Percentiles rank a stretch among this genome's conserved stretches.
phyloP scores from a whole-genome alignment of 1,284 basidiomycete genomes.

The Pisolithus thermaeus region DNA sequence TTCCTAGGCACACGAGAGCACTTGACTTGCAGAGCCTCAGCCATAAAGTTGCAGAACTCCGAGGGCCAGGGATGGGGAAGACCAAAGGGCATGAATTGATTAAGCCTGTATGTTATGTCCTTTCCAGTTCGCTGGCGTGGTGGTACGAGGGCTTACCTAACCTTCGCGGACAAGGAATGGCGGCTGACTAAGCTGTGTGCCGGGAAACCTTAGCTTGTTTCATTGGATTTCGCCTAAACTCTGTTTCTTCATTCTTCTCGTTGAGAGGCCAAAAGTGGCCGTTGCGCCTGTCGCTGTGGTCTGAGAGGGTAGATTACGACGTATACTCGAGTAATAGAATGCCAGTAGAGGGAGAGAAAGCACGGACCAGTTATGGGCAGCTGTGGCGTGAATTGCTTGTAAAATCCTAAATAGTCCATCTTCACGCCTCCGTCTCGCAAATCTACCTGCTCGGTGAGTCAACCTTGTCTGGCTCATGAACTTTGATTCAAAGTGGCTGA shows the following conservation, averaged over 20 bases:
- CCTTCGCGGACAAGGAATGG: slow-evolving; percentile 25
- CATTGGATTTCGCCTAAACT: slow-evolving; percentile 4
- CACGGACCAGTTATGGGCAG: slow-evolving; percentile 25
- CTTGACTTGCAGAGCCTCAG: too few species aligned
- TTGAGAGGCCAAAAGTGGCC: not conserved
- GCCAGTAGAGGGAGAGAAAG: not conserved
- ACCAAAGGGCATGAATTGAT: not conserved
- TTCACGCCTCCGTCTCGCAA: slow-evolving; percentile 46
- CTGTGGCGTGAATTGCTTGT: slow-evolving; percentile 22
- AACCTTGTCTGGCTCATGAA: slow-evolving; percentile 51
- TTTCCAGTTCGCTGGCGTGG: too few species aligned
- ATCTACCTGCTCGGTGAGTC: slow-evolving; percentile 51
- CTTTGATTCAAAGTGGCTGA: slow-evolving; percentile 44
- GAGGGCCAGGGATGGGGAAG: too few species aligned
- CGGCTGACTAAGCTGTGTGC: slow-evolving; percentile 24
- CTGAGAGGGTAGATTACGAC: not conserved
- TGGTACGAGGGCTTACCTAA: slow-evolving; percentile 1
- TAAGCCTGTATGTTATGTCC: too few species aligned
- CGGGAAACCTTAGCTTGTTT: slow-evolving; percentile 20
- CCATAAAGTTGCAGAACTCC: too few species aligned
- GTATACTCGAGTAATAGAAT: not conserved
- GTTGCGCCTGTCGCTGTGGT: not conserved
- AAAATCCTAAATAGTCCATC: slow-evolving; percentile 29
- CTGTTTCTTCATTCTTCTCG: not conserved
- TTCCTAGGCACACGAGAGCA: too few species aligned